Evolutionary conservation across 2,329 filamentous ascomycete species (phyloP).

Genomic region (Pseudocercospora vitis): DNA sequence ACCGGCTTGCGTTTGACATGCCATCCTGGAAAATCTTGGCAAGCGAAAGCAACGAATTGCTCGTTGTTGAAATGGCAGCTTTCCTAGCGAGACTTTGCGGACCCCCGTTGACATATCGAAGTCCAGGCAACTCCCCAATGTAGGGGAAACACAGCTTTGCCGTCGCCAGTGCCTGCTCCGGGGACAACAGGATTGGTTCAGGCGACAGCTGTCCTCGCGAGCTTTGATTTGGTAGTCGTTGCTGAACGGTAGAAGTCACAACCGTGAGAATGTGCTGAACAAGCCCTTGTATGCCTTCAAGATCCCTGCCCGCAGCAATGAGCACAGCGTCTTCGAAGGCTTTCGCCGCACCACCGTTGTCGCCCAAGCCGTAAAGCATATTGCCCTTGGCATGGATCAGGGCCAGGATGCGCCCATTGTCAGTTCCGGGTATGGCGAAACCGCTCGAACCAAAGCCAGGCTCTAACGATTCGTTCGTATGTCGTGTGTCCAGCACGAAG

Average conservation of each 20-base stretch:
- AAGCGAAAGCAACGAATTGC: constrained; percentile 88
- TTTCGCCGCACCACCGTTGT: constrained; percentile 75
- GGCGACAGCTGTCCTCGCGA: constrained; percentile 33
- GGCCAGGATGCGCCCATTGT: constrained; percentile 91
- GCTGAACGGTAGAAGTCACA: constrained; percentile 47
- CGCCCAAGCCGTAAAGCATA: constrained; percentile 87
- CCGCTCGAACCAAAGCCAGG: constrained; percentile 74
- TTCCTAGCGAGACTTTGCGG: constrained; percentile 69
- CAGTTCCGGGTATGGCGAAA: constrained; percentile 77
- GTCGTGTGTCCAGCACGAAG: constrained; percentile 41
- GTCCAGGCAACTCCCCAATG: constrained; percentile 74
- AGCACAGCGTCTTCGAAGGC: constrained; percentile 95
- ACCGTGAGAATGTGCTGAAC: constrained; percentile 75
- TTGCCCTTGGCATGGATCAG: constrained; percentile 98
- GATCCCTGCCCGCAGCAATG: constrained; percentile 73
- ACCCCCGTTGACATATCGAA: constrained; percentile 60
- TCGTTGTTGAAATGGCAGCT: constrained; percentile 86
- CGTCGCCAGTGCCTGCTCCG: constrained; percentile 79
- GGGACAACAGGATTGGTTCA: constrained; percentile 75
- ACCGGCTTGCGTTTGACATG: constrained; percentile 70
- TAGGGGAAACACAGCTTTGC: constrained; percentile 78
- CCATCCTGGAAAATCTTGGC: constrained; percentile 98
- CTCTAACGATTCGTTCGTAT: constrained; percentile 45
- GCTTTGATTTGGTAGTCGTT: constrained; percentile 34
- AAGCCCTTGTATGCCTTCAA: constrained; percentile 71